A percentile compares a stretch with the other conserved stretches of the same genome.
These are phyloP conservation scores for Fusarium sp. DNA, from an alignment of 2,329 filamentous ascomycete species.

Conservation along the genomic window DNA sequence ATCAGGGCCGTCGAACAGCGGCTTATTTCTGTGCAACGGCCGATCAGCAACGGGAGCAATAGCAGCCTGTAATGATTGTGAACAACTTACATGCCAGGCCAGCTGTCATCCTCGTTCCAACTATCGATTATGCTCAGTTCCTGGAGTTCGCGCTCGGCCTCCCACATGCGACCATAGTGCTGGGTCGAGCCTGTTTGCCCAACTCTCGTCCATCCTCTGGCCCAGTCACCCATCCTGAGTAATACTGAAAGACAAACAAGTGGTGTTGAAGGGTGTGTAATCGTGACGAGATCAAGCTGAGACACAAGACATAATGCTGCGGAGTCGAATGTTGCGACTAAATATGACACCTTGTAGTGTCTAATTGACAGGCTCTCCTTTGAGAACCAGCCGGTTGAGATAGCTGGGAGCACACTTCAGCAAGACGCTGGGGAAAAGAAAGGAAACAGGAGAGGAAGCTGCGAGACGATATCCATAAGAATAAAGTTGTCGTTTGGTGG, in stretches of 20 bases:
- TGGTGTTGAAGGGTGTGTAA: constrained; percentile 5
- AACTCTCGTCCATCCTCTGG: constrained; percentile 51
- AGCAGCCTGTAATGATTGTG: neutral
- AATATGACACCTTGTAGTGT: neutral
- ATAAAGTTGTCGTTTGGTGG: constrained; percentile 12
- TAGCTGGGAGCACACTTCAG: neutral
- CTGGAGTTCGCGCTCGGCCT: constrained; percentile 48
- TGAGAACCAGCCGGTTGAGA: neutral
- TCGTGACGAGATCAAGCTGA: constrained; percentile 19
- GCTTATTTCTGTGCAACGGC: constrained; percentile 45
- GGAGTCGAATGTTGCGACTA: neutral
- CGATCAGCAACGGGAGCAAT: constrained; percentile 12
- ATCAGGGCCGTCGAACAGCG: constrained; percentile 48
- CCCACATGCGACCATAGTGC: constrained; percentile 41
- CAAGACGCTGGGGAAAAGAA: neutral
- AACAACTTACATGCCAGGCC: constrained; percentile 51
- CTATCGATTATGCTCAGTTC: constrained; percentile 49
- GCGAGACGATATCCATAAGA: neutral
- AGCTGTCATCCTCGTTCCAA: constrained; percentile 51
- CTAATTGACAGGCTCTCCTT: neutral
- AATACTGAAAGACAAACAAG: neutral
- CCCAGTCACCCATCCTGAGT: constrained; percentile 47
- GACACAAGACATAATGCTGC: constrained; percentile 20
- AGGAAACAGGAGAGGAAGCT: neutral
- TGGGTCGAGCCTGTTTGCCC: constrained; percentile 44